These are phyloP conservation scores for Ganoderma lucidum DNA, from an alignment of 1,284 basidiomycete genomes.

Conservation along the genomic window DNA sequence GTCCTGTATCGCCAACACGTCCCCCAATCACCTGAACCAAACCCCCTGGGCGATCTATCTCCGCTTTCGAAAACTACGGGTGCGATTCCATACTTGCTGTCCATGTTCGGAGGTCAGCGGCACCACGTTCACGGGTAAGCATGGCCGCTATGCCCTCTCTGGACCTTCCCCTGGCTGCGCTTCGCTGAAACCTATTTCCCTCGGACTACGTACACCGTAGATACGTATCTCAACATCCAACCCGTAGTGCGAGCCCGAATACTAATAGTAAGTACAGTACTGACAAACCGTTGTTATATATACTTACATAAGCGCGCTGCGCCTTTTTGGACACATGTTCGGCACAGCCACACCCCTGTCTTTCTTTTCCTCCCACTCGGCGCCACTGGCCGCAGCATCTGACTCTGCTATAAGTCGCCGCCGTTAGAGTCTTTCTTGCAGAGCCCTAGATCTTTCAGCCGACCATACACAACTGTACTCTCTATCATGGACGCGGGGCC, in stretches of 20 bases:
- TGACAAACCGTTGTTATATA: neutral
- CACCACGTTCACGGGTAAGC: neutral
- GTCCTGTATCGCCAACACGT: neutral
- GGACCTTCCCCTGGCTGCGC: neutral
- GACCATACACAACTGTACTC: neutral
- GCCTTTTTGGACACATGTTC: neutral
- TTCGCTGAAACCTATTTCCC: neutral
- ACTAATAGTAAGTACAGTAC: too few species aligned
- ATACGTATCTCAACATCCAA: neutral
- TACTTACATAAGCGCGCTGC: neutral
- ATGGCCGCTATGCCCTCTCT: neutral
- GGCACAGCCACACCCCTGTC: neutral
- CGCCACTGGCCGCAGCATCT: neutral
- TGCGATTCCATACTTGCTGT: neutral
- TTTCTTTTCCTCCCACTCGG: neutral
- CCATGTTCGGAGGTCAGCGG: neutral
- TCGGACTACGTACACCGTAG: neutral
- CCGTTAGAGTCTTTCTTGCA: neutral
- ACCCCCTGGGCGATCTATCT: neutral
- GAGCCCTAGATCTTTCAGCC: neutral
- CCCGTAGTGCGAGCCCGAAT: neutral
- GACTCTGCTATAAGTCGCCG: neutral
- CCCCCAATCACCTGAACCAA: neutral
- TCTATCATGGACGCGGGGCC: slow-evolving; percentile 10
- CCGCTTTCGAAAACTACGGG: neutral